A percentile compares a stretch with the other conserved stretches of the same genome.
Evolutionary conservation across 257 asterid species (phyloP).

Genomic region (Ligustrum vulgare): DNA sequence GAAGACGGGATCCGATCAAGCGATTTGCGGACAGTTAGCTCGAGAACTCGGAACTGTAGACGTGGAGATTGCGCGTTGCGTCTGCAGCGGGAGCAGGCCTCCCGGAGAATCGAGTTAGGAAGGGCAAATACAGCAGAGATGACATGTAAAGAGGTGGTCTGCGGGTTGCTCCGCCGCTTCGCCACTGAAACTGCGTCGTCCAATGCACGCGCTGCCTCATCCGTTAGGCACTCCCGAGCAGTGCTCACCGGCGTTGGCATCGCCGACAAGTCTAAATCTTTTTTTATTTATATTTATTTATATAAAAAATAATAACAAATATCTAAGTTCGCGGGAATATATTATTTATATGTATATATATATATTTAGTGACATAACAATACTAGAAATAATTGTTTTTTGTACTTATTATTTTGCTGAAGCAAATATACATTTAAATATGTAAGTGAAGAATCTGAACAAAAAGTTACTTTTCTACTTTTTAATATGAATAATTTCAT

Average conservation of each 20-base stretch:
- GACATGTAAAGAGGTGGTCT: conserved; percentile 85
- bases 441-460: background rate
- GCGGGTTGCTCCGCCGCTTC: conserved; percentile 79
- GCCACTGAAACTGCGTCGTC: conserved; percentile 88
- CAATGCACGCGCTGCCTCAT: conserved; percentile 65
- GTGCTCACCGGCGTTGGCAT: conserved; percentile 97
- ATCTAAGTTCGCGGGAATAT: background rate
- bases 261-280: conserved; percentile 38
- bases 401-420: background rate
- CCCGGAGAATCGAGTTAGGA: conserved; percentile 68
- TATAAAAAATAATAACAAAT: background rate
- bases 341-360: background rate
- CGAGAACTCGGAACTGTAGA: conserved; percentile 78
- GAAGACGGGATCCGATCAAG: conserved; percentile 70
- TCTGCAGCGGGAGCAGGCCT: conserved; percentile 75
- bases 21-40: conserved; percentile 70
- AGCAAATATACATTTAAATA: background rate
- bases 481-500: background rate
- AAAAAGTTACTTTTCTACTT: background rate
- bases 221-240: conserved; percentile 88
- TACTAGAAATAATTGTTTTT: background rate
- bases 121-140: conserved; percentile 71
- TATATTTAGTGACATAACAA: background rate
- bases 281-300: background rate
- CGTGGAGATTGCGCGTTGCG: conserved; percentile 75